Base-by-base conservation (phyloP, 192 early-diverging fungal species). In the Phycomyces blakesleeanus region DNA sequence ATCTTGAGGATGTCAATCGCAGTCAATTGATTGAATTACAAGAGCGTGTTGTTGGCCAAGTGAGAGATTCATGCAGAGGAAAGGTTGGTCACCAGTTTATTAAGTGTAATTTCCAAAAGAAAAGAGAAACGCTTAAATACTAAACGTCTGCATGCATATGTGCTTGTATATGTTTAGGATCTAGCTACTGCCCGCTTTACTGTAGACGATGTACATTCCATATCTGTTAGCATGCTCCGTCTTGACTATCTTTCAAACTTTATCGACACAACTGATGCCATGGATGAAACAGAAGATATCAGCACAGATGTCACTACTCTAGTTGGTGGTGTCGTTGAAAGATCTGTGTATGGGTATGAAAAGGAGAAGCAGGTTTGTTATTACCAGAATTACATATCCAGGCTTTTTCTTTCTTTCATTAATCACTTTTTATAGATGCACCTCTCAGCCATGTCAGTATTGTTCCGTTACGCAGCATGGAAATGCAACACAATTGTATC, bases 381-480 rank as follows among this genome's bases (percentile, higher is more conserved):
- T 34, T 7, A 7, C 29, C 12, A 14, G 34, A 25, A 15, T 21
- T 44, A 16, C 8, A 49, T 47, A 41, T 27, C 8, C 20, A 0
- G 5, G 7, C 24, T 12, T 62, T 38, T 37, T 51, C 22, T 52
- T 15, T 41, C 12, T 60, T 16, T 16, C 18, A 34, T 34, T 34
- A 34, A 34, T 7, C 2, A 34, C 16, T 16, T 38, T 50, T 42
- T 47, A 18, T 47, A 74, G 73, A 65, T 69, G 24, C 15, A 59
- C 14, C 11, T 51, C 3, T 77, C 76, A 0, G 55, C 72, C n/a
- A 42, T 71, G 8, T 51, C 69, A 2, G 67, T 74, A 7, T 20
- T 74, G 8, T 77, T 69, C 57, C 63, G 61, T n/a, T 77, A 74
- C 55, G n/a, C 71, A 3, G 26, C 66, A 14, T 77, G 76, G 76